Evolutionary conservation across 2,329 filamentous ascomycete species (phyloP), one percentile per base, ranked within the genome.

Genomic region (Nannizziopsis barbatae): DNA sequence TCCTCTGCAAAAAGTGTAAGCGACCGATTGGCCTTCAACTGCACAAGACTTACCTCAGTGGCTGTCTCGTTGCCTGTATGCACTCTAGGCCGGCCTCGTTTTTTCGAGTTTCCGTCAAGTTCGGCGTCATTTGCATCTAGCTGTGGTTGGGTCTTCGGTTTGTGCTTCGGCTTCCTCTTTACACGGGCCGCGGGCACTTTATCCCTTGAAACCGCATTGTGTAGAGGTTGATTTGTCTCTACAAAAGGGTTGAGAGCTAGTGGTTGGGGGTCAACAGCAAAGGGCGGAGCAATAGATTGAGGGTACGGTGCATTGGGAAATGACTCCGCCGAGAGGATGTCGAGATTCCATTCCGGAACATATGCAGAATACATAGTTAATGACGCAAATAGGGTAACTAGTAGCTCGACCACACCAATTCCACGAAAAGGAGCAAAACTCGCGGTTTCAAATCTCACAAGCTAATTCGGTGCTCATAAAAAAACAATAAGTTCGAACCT

Each of bases 61-160:
- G 84, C 80, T 18, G 82, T 88, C 65, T 86, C 80, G 65, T 90
- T 84, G 52, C 80, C 79, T n/a, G 79, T 78, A 56, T 89, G 81
- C 12, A 92, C 72, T 44, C 85, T 73, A 5, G 86, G 86, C 48
- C 86, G 75, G 6, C 86, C 86, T 60, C 86, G 74, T 14, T 79
- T 71, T 57, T 83, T 79, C 14, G 48, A 47, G 6, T 22, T 14
- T 18, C 43, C 33, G 18, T 43, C 14, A 1, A 7, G 32, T 14
- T n/a, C 20, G 5, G 12, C n/a, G n/a, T n/a, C 7, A 14, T 41
- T 22, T 22, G 20, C 36, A 27, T 11, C 36, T 3, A 5, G 6
- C n/a, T 45, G 22, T 8, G 22, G 22, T 35, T 7, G 1, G 5
- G 3, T 22, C 18, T 5, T 9, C n/a, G 8, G 5, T 8, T 18